Evolutionary conservation across 2,329 filamentous ascomycete genomes (phyloP), one percentile per base, ranked within the genome.

Genomic region (Bipolaris sorokiniana): DNA sequence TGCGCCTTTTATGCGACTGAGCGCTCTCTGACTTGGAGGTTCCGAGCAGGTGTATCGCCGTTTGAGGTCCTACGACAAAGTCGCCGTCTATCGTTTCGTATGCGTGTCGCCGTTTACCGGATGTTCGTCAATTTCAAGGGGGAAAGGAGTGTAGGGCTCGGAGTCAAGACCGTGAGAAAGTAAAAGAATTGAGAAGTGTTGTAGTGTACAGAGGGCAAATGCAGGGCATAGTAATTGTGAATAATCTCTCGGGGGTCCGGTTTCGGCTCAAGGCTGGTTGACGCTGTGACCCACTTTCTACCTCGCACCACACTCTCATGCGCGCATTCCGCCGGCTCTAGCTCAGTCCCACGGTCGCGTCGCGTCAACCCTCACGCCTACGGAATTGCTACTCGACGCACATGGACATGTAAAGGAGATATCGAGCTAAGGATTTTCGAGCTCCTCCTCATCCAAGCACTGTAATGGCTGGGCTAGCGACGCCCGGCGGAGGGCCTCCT

Each of bases 381-480:
- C 48, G 46, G 36, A 54, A 51, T 62, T 49, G 56, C 51, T 15
- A 22, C 31, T 3, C 22, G 44, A 11, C 6, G 48, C 44, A 20
- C 22, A 44, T 42, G 46, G 58, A 58, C 46, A 54, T 59, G 56
- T 55, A 48, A 53, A 48, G 50, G 15, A 50, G 23, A 51, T 37
- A 44, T 44, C 31, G 38, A 28, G 40, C 26, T 28, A 48, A 41
- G 61, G 42, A 33, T 54, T 38, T 54, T 58, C 46, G 40, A 45
- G 38, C 38, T n/a, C 18, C 13, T 40, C 28, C 16, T 23, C 9
- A 28, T 2, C 26, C 26, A 28, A 36, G 28, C 44, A 47, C 49
- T 58, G 66, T 53, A 56, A 77, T 76, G 73, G 72, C 72, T 42
- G 75, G 71, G 31, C 68, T 67, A 56, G 68, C 64, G 26, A 72